Base-by-base conservation (phyloP, 805 yeast species). In the Candida gorgasii region DNA sequence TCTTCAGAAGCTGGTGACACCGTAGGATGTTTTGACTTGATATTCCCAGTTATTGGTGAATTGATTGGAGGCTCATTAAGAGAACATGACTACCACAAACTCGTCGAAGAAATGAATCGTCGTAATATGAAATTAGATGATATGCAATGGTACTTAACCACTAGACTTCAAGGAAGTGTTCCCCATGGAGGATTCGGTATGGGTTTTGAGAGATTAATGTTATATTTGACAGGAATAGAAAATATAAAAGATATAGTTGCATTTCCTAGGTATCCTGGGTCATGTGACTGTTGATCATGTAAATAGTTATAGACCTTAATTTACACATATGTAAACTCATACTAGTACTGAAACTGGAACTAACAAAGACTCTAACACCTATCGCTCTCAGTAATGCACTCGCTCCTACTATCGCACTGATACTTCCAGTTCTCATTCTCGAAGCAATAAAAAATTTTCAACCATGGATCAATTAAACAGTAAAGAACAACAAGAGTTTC, bases 151-250 rank as follows among this genome's bases (percentile, higher is more conserved):
- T 93, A 90, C 57, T 51, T 84, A 19, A 76, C 82, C 1, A 69
- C 86, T 7, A 72, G 99, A 46, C 69, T 69, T 47, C 82, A 85
- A 52, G 98, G 97, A 0, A 69, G 86, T 2, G 83, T 83, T 16
- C 96, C 97, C 0, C 98, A 92, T 59, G 99, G 99, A 36, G 99
- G 99, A 0, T 93, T 85, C 63, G 99, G 99, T 0, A 69, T 93
- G 72, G 99, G 99, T 0, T 80, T 90, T 51, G 99, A 93, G 61
- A 70, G 99, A 46, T 64, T 93, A 22, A 61, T 93, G 12, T 80
- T 85, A 42, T 90, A 83, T 51, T 65, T 89, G 42, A 73, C 82
- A 6, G 89, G 82, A 3, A 71, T 84, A 14, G 90, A 84, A 22
- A 93, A 90, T 57, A 79, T 93, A 32, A 76, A 86, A 51, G 99